phyloP scores from a whole-genome alignment of 306 rosid genomes.

The Citrullus amarus region DNA sequence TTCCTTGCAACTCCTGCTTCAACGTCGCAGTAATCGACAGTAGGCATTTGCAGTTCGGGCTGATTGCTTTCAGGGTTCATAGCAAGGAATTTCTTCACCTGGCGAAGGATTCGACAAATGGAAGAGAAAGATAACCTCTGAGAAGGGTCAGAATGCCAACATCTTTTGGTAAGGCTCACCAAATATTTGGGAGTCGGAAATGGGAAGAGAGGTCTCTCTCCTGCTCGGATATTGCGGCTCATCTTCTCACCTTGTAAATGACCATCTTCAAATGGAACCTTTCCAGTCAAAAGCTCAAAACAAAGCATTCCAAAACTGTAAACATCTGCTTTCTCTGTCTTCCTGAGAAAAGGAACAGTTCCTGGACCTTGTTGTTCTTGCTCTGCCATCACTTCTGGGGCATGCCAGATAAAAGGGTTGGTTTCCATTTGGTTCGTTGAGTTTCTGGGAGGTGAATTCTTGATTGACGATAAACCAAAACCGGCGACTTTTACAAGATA shows the following conservation, averaged over 20 bases:
- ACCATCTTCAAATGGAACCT: slow-evolving; percentile 69
- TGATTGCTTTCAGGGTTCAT: slow-evolving; percentile 41
- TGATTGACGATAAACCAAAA: slow-evolving; percentile 36
- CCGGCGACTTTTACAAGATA: slow-evolving; percentile 71
- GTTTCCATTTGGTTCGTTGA: slow-evolving; percentile 20
- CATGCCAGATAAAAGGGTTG: slow-evolving; percentile 58
- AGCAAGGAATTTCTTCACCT: slow-evolving; percentile 61
- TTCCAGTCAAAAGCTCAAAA: slow-evolving; percentile 79
- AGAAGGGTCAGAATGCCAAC: slow-evolving; percentile 74
- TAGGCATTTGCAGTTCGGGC: slow-evolving; percentile 39
- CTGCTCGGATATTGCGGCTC: slow-evolving; percentile 50
- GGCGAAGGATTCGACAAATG: slow-evolving; percentile 65
- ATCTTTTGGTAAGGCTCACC: slow-evolving; percentile 59
- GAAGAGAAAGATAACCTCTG: slow-evolving; percentile 80
- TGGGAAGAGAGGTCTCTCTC: slow-evolving; percentile 95
- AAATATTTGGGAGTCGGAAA: slow-evolving; percentile 64
- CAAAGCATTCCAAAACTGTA: slow-evolving; percentile 89
- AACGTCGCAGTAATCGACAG: slow-evolving; percentile 51
- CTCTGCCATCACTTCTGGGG: slow-evolving; percentile 72
- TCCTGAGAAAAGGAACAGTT: slow-evolving; percentile 15
- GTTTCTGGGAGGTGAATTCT: slow-evolving; percentile 10
- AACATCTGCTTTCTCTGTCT: slow-evolving; percentile 74
- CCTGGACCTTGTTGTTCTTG: slow-evolving; percentile 30
- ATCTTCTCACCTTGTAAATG: slow-evolving; percentile 72
- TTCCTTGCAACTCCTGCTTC: slow-evolving; percentile 50